These are phyloP conservation scores for Malassezia sp. DNA, from an alignment of 1,284 basidiomycete genomes.

Conservation along the genomic window DNA sequence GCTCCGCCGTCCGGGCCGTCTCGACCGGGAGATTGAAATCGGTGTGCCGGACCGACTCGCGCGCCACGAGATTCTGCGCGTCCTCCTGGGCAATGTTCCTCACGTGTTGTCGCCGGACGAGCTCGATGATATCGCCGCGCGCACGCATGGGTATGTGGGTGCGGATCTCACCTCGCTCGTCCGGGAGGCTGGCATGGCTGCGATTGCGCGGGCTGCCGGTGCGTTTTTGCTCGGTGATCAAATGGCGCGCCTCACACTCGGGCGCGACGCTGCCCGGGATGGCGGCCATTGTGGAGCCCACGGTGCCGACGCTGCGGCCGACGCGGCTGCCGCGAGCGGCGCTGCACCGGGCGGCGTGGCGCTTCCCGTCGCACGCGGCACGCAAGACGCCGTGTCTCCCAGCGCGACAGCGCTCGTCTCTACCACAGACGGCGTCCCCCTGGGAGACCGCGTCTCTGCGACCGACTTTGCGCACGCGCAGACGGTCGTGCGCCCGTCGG, in stretches of 20 bases:
- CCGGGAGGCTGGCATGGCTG: slow-evolving; percentile 78
- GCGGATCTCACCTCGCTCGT: slow-evolving; percentile 86
- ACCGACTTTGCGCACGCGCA: slow-evolving; percentile 64
- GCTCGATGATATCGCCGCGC: slow-evolving; percentile 59
- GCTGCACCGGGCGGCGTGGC: neutral
- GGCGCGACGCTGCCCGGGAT: too few species aligned
- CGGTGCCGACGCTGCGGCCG: too few species aligned
- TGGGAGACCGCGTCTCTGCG: too few species aligned
- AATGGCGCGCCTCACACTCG: slow-evolving; percentile 20
- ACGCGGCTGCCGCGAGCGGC: too few species aligned
- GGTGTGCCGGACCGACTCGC: slow-evolving; percentile 79
- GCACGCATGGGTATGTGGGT: slow-evolving; percentile 92
- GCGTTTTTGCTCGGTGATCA: slow-evolving; percentile 15
- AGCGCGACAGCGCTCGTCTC: too few species aligned
- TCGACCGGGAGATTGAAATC: slow-evolving; percentile 95
- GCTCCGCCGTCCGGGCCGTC: slow-evolving; percentile 78
- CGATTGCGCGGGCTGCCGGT: slow-evolving; percentile 41
- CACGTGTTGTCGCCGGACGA: slow-evolving; percentile 58
- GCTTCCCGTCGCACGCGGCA: too few species aligned
- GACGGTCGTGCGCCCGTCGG: slow-evolving; percentile 72
- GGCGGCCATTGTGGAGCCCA: too few species aligned
- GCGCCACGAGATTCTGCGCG: slow-evolving; percentile 68
- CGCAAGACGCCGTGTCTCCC: neutral
- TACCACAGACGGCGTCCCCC: too few species aligned
- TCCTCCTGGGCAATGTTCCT: slow-evolving; percentile 69